Base-by-base conservation (phyloP, 2,329 filamentous ascomycete genomes). In the Cadophora luteo-olivacea region DNA sequence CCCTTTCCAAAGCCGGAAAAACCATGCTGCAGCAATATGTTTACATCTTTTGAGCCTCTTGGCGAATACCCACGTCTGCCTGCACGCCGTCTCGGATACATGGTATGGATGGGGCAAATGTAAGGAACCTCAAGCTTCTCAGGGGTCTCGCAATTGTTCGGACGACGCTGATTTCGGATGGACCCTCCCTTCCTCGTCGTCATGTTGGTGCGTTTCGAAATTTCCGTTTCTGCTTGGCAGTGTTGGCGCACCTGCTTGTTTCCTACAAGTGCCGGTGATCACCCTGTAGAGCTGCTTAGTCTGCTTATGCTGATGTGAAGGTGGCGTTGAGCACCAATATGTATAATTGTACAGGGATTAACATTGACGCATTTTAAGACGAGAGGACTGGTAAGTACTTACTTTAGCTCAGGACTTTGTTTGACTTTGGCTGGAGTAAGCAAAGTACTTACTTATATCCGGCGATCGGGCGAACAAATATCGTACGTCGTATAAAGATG, bases 121-220 rank as follows among this genome's bases (percentile, higher is more conserved):
- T 55, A 55, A 14, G 52, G 2, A 32, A 19, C 2, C 14, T 33
- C 25, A 55, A 33, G 52, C 55, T 22, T 19, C 19, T 24, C n/a
- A 38, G 14, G n/a, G 29, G 54, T 22, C 2, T 32, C 4, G 4
- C 19, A 11, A 24, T 24, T 32, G 29, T 60, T n/a, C 33, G 22
- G 33, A 24, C 36, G 22, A 38, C 3, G 32, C 9, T 41, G 36
- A 25, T 32, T 36, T 9, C 32, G n/a, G 45, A 22, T 22, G n/a
- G 45, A 33, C 12, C n/a, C n/a, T 12, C n/a, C 3, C 32, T 41
- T 60, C 19, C 55, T 60, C 55, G 55, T 41, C n/a, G 33, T 60
- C 33, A 60, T 60, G 55, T 60, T 60, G 55, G 55, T 60, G 33
- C 33, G 36, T 60, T 41, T 60, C 22, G 55, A 60, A 60, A 60